phyloP scores from a whole-genome alignment of 164 flowering plant genomes.

The Cinnamomum micranthum region DNA sequence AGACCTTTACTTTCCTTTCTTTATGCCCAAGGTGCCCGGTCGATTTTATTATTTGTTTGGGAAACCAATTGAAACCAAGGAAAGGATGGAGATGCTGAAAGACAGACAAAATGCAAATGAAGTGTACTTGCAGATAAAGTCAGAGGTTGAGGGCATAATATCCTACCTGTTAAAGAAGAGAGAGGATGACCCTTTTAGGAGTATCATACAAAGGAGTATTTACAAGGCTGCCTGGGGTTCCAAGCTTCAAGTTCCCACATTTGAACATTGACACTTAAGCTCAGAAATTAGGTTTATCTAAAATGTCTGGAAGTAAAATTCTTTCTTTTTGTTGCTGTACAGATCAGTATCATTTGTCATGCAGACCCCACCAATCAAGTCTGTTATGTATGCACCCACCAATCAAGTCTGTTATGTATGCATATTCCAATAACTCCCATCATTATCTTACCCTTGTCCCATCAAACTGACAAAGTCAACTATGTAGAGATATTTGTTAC shows the following conservation, averaged over 20 bases:
- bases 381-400: neutral
- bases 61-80: conserved; percentile 69
- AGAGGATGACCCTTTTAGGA: conserved; percentile 79
- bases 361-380: neutral
- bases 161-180: conserved; percentile 62
- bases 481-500: no score
- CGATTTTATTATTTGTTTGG: conserved; percentile 82
- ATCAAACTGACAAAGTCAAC: no score
- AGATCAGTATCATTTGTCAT: neutral
- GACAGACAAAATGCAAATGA: conserved; percentile 48
- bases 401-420: neutral
- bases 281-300: neutral
- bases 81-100: conserved; percentile 38
- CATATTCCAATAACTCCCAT: no score
- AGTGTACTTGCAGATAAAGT: conserved; percentile 59
- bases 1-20: conserved; percentile 44
- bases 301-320: neutral
- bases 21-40: conserved; percentile 80
- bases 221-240: conserved; percentile 35
- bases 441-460: no score
- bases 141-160: conserved; percentile 49
- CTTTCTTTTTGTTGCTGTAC: conserved; percentile 1
- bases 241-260: conserved; percentile 32
- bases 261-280: conserved; percentile 31
- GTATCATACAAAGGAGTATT: conserved; percentile 44